These are phyloP conservation scores for Mycosphaerella sp. DNA, from an alignment of 2,329 filamentous ascomycete species.

Conservation along the genomic window DNA sequence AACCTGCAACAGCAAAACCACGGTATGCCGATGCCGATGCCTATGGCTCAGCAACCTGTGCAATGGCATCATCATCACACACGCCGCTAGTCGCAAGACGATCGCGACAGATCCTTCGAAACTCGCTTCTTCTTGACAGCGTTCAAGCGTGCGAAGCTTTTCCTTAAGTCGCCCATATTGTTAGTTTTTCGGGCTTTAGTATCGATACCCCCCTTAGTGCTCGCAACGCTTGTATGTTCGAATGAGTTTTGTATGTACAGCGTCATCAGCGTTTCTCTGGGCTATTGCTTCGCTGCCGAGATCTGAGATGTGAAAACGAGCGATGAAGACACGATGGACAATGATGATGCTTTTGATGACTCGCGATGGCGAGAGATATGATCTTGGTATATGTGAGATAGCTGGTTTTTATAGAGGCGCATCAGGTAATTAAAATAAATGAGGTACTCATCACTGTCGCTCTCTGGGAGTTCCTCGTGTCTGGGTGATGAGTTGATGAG, in stretches of 20 bases:
- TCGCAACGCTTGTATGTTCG: background rate
- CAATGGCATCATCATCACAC: constrained; percentile 4
- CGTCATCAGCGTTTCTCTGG: background rate
- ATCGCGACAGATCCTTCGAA: background rate
- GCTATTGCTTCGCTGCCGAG: background rate
- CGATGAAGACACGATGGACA: constrained; percentile 17
- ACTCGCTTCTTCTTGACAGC: constrained; percentile 7
- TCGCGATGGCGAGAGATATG: background rate
- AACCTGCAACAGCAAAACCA: background rate
- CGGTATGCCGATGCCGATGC: background rate
- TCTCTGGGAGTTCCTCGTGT: background rate
- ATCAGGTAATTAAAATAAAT: background rate
- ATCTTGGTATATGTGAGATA: background rate
- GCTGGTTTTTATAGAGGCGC: background rate
- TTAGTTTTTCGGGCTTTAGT: background rate
- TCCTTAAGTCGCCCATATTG: background rate
- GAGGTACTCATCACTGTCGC: background rate
- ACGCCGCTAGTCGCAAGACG: background rate
- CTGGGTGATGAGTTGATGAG: too few species aligned
- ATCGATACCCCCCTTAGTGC: background rate
- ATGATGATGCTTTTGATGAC: constrained; percentile 2
- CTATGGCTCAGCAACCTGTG: background rate
- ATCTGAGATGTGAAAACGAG: constrained; percentile 16
- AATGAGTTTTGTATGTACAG: constrained; percentile 10
- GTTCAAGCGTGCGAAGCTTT: constrained; percentile 15